Base-by-base conservation (phyloP, 768 basidiomycete species). In the Russula olivacea region DNA sequence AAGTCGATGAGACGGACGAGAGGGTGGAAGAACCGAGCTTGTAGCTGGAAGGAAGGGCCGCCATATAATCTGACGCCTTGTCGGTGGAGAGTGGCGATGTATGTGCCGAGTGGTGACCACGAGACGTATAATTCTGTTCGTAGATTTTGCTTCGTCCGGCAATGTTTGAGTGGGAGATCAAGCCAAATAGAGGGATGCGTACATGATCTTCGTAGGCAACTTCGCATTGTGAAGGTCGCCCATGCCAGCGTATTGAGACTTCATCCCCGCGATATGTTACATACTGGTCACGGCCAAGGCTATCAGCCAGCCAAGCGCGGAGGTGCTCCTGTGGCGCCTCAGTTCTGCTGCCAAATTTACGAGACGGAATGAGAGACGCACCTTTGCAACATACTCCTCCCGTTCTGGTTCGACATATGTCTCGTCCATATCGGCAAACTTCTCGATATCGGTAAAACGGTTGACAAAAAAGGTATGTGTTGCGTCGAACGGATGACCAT, bases 101-200 rank as follows among this genome's bases (percentile, higher is more conserved):
- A 92, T n/a, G 95, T 98, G 38, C 97, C 97, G 58, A 89, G 80
- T 21, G 95, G 95, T 23, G 97, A 98, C 97, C 97, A 99, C 34
- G 90, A 88, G 21, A 93, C 87, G 75, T 96, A 99, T 55, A 96
- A 83, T 71, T 98, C 94, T 71, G 92, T 97, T 93, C 97, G 98
- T 30, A 63, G 28, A 19, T 55, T 67, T 54, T 60, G 72, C 90
- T 89, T 49, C 9, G 38, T 25, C 91, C 93, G 23, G 41, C 32
- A 47, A 4, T 55, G 61, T 71, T 54, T 58, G 21, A 54, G 28
- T 15, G 21, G 6, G 19, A 21, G 34, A 48, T 21, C 45, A 38
- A 40, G 2, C 15, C 2, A 30, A 28, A 38, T 40, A 12, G 23
- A 53, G 36, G 19, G 63, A 36, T 8, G 77, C 86, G 68, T 69